Evolutionary conservation across 2,329 filamentous ascomycete species (phyloP).

Genomic region (Ambrosiella cleistominuta): DNA sequence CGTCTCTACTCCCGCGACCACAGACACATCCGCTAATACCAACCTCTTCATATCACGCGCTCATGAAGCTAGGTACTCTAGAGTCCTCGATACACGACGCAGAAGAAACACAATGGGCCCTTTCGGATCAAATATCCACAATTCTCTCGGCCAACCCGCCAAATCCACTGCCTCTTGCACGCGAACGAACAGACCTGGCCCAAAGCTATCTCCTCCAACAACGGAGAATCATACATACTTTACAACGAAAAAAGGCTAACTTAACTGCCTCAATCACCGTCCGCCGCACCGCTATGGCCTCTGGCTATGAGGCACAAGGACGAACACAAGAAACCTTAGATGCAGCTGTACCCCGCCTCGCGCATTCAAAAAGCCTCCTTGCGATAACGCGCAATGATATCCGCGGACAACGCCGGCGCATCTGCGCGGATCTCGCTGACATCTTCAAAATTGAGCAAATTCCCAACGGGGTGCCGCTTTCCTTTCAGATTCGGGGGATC

Average conservation of each 20-base stretch:
- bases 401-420: conserved; percentile 71
- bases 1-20: conserved; percentile 22
- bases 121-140: conserved; percentile 54
- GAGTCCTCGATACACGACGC: conserved; percentile 87
- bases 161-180: conserved; percentile 29
- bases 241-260: conserved; percentile 40
- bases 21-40: conserved; percentile 34
- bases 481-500: conserved; percentile 69
- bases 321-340: conserved; percentile 41
- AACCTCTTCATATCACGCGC: conserved; percentile 68
- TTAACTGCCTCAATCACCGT: conserved; percentile 35
- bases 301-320: conserved; percentile 24
- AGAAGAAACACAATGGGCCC: conserved; percentile 52
- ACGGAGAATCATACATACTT: conserved; percentile 42
- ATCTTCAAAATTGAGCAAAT: conserved; percentile 67
- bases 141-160: conserved; percentile 27
- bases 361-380: conserved; percentile 36
- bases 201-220: conserved; percentile 43
- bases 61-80: conserved; percentile 76
- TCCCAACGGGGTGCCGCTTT: conserved; percentile 40
- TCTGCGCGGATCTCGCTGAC: conserved; percentile 62
- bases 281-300: conserved; percentile 48
- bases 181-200: conserved; percentile 31
- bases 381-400: conserved; percentile 45
- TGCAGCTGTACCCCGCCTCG: conserved; percentile 41